A percentile compares a stretch with the other conserved stretches of the same genome.
phyloP scores from a whole-genome alignment of 768 basidiomycete genomes.

The Lactarius trivialis region DNA sequence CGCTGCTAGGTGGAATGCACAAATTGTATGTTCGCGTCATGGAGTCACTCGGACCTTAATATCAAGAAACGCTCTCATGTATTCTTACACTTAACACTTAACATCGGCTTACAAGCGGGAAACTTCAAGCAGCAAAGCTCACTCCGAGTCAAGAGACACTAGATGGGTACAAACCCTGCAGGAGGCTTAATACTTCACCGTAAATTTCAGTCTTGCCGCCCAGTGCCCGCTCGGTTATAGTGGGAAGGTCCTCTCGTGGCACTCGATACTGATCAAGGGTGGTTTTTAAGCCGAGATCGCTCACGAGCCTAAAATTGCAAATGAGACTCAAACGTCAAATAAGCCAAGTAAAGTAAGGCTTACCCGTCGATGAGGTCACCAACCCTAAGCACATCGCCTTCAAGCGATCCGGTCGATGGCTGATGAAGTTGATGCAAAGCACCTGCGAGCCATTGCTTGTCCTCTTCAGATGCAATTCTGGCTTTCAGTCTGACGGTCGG shows the following conservation, averaged over 20 bases:
- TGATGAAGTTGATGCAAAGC: slow-evolving; percentile 52
- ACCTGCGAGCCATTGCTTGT: slow-evolving; percentile 54
- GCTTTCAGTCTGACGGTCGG: slow-evolving; percentile 57
- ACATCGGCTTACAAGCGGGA: background rate
- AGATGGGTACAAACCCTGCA: slow-evolving; percentile 40
- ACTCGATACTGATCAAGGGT: slow-evolving; percentile 58
- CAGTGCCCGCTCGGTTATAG: slow-evolving; percentile 46
- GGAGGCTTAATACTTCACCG: slow-evolving; percentile 41
- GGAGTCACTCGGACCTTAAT: background rate
- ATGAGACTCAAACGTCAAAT: background rate
- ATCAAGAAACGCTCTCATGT: background rate
- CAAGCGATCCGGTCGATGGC: slow-evolving; percentile 55
- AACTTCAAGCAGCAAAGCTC: background rate
- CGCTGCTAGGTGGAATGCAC: background rate
- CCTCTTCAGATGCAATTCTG: slow-evolving; percentile 48
- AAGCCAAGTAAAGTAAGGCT: slow-evolving; percentile 20
- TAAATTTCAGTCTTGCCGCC: slow-evolving; percentile 37
- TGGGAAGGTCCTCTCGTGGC: slow-evolving; percentile 46
- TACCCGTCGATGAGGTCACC: slow-evolving; percentile 51
- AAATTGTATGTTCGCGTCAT: background rate
- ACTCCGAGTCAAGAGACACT: too few species aligned
- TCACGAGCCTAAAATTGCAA: slow-evolving; percentile 45
- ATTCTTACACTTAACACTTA: background rate
- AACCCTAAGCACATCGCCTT: slow-evolving; percentile 54
- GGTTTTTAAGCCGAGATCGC: slow-evolving; percentile 49